Evolutionary conservation across 176 grass and related monocot genomes (phyloP).

Genomic region (Carex pumila): DNA sequence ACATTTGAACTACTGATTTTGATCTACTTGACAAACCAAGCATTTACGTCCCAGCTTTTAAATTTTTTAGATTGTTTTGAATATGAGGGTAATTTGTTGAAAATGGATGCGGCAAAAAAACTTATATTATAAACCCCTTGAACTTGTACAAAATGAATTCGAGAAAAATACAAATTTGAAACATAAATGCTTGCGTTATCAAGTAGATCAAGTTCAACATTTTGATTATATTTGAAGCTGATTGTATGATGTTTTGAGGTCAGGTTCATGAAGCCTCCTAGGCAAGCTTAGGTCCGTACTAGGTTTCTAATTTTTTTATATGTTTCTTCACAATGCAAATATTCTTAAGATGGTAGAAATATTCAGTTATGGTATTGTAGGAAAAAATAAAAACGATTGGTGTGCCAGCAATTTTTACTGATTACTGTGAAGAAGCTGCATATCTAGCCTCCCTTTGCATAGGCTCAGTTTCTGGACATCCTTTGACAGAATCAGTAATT

Average conservation of each 20-base stretch:
- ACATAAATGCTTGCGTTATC: not conserved
- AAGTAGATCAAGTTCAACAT: not conserved
- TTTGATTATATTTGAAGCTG: not conserved
- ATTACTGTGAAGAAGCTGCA: constrained; percentile 98
- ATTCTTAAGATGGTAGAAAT: not conserved
- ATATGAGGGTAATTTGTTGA: not conserved
- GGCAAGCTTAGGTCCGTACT: not conserved
- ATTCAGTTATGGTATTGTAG: constrained; percentile 15
- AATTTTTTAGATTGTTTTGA: not conserved
- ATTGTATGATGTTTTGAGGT: not conserved
- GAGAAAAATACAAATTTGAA: not conserved
- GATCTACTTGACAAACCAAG: not conserved
- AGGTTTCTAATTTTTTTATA: not conserved
- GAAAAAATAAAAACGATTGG: constrained; percentile 53
- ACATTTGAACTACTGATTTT: not conserved
- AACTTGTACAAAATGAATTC: not conserved
- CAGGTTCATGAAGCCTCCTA: not conserved
- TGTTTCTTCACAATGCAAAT: not conserved
- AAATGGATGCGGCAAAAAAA: not conserved
- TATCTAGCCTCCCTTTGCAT: constrained; percentile 79
- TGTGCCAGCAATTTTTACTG: constrained; percentile 75
- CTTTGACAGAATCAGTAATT: constrained; percentile 61
- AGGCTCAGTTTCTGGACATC: constrained; percentile 36
- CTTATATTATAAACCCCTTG: not conserved
- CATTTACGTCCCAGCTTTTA: not conserved